Percentiles rank a stretch among this genome's conserved stretches.
These are phyloP conservation scores for Bipolaris gigantea DNA, from an alignment of 2,329 filamentous ascomycete species.

Conservation along the genomic window DNA sequence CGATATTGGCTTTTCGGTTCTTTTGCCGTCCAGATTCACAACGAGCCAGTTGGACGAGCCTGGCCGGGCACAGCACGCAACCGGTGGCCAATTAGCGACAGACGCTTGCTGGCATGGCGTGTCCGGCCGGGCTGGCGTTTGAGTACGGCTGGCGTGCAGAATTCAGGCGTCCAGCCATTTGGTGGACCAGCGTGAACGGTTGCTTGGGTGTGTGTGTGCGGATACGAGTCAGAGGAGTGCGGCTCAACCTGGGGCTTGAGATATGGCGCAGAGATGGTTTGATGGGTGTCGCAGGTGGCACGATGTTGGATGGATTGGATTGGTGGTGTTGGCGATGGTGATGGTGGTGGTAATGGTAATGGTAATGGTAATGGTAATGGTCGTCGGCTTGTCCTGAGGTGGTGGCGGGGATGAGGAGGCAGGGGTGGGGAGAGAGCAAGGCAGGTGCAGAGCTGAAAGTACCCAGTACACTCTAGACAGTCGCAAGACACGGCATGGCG, in stretches of 20 bases:
- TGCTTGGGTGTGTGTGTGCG: constrained; percentile 11
- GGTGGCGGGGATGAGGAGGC: constrained; percentile 18
- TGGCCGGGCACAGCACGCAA: neutral
- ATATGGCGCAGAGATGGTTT: constrained; percentile 5
- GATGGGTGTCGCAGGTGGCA: neutral
- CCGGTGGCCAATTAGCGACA: constrained; percentile 7
- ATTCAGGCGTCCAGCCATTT: constrained; percentile 6
- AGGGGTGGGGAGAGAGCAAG: constrained; percentile 24
- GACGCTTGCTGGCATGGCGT: constrained; percentile 4
- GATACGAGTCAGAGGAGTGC: constrained; percentile 18
- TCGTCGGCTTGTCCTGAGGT: constrained; percentile 9
- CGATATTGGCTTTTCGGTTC: constrained; percentile 9
- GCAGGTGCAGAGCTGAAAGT: constrained; percentile 9
- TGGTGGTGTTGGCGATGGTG: constrained; percentile 7
- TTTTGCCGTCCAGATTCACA: constrained; percentile 5
- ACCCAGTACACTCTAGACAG: too few species aligned
- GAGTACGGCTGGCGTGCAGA: constrained; percentile 18
- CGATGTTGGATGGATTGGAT: constrained; percentile 17
- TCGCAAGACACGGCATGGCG: constrained; percentile 12
- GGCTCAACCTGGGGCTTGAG: constrained; percentile 4
- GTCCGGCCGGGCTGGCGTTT: constrained; percentile 6
- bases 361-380: neutral
- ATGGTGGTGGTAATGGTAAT: too few species aligned
- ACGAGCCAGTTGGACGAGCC: neutral
- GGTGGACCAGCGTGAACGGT: constrained; percentile 17